Evolutionary conservation across 768 basidiomycete genomes (phyloP).

Genomic region (Pulveroboletus sp.): DNA sequence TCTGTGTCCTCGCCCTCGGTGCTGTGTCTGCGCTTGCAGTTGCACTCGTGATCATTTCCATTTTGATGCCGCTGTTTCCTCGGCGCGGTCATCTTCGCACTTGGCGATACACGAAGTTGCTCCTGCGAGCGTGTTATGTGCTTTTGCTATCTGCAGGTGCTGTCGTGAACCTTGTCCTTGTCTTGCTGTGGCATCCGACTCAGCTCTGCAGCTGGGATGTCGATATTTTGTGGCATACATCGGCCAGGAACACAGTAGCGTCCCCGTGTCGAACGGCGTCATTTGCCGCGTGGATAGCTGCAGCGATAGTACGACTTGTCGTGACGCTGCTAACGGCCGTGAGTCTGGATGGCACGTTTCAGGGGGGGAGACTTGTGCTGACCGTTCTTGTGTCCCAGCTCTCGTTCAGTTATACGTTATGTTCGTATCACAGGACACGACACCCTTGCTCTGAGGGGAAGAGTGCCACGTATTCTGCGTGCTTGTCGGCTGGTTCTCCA

Average conservation of each 20-base stretch:
- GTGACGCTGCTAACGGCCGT: constrained; percentile 53
- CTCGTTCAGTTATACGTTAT: constrained; percentile 18
- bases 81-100: constrained; percentile 14
- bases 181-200: constrained; percentile 48
- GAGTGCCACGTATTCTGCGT: constrained; percentile 12
- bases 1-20: constrained; percentile 29
- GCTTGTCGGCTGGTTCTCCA: constrained; percentile 19
- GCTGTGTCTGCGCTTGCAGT: constrained; percentile 21
- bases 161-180: constrained; percentile 49
- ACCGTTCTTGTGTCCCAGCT: constrained; percentile 14
- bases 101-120: constrained; percentile 10
- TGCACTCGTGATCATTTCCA: constrained; percentile 31
- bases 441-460: constrained; percentile 15
- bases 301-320: constrained; percentile 48
- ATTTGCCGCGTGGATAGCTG: constrained; percentile 52
- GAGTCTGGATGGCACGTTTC: constrained; percentile 25
- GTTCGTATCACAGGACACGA: constrained; percentile 12
- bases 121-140: constrained; percentile 41
- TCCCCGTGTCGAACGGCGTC: constrained; percentile 13
- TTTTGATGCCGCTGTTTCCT: constrained; percentile 37
- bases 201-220: constrained; percentile 59
- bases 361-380: not conserved
- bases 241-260: constrained; percentile 19
- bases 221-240: constrained; percentile 61
- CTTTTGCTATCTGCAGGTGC: constrained; percentile 49